phyloP scores from a whole-genome alignment of 2,329 filamentous ascomycete species.

The Colletotrichum higginsianum region DNA sequence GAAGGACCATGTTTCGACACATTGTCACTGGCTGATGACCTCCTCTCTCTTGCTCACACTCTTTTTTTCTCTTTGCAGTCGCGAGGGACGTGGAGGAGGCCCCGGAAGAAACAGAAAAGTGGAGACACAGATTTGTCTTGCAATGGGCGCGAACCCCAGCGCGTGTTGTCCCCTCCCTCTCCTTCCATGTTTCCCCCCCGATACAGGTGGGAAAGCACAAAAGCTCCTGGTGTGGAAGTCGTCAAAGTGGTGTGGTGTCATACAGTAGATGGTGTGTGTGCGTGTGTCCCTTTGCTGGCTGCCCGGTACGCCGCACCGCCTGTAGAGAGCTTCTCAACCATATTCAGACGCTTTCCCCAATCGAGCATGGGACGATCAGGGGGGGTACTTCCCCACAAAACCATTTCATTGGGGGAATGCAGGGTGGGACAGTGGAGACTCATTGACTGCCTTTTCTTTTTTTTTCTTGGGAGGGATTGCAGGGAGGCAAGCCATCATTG shows the following conservation, averaged over 20 bases:
- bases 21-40: slow-evolving; percentile 32
- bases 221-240: slow-evolving; percentile 17
- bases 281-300: not conserved
- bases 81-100: slow-evolving; percentile 22
- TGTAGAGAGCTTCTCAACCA: slow-evolving; percentile 60
- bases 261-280: not conserved
- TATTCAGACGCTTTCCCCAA: slow-evolving; percentile 54
- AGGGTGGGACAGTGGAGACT: slow-evolving; percentile 37
- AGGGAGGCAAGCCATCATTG: slow-evolving; percentile 37
- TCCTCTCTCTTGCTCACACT: slow-evolving; percentile 15
- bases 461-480: slow-evolving; percentile 31
- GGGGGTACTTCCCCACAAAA: slow-evolving; percentile 48
- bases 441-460: not conserved
- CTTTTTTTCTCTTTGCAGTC: not conserved
- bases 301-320: slow-evolving; percentile 42
- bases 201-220: slow-evolving; percentile 41
- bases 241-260: not conserved
- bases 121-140: slow-evolving; percentile 29
- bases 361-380: slow-evolving; percentile 44
- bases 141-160: slow-evolving; percentile 18
- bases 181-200: slow-evolving; percentile 23
- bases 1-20: slow-evolving; percentile 31
- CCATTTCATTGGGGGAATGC: slow-evolving; percentile 44
- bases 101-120: slow-evolving; percentile 19
- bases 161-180: slow-evolving; percentile 18